These are phyloP conservation scores for Polytolypa hystricis DNA, from an alignment of 2,329 filamentous ascomycete genomes.

Conservation along the genomic window DNA sequence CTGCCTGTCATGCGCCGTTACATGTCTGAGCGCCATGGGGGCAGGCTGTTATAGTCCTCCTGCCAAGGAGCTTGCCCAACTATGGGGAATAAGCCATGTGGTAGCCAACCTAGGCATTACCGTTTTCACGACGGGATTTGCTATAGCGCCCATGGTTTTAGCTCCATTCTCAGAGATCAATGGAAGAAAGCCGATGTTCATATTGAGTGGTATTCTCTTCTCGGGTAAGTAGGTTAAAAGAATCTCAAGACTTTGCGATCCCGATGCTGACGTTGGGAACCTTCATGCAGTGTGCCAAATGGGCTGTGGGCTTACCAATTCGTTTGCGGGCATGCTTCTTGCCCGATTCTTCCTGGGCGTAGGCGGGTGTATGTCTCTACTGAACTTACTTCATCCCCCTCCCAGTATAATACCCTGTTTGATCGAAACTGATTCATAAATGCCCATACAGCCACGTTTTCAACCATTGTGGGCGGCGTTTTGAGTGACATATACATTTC, in stretches of 20 bases:
- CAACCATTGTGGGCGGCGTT: conserved; percentile 85
- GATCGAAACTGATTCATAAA: background rate
- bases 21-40: conserved; percentile 65
- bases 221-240: conserved; percentile 45
- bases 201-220: conserved; percentile 61
- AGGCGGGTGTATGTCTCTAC: conserved; percentile 51
- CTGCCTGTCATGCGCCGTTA: conserved; percentile 63
- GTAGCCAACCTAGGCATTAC: conserved; percentile 67
- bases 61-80: conserved; percentile 49
- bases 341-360: conserved; percentile 66
- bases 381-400: background rate
- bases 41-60: conserved; percentile 72
- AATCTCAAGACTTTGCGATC: too few species aligned
- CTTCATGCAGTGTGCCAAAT: conserved; percentile 46
- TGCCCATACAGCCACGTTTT: conserved; percentile 48
- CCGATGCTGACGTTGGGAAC: conserved; percentile 7
- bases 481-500: conserved; percentile 77
- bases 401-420: conserved; percentile 9
- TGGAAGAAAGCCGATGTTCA: conserved; percentile 72
- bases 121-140: conserved; percentile 71
- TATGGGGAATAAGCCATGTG: conserved; percentile 55
- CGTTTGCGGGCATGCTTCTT: conserved; percentile 62
- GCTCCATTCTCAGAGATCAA: conserved; percentile 84
- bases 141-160: conserved; percentile 71
- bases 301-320: conserved; percentile 59